Evolutionary conservation across 169 alveolate species (phyloP).

Genomic region (Eimeria falciformis): DNA sequence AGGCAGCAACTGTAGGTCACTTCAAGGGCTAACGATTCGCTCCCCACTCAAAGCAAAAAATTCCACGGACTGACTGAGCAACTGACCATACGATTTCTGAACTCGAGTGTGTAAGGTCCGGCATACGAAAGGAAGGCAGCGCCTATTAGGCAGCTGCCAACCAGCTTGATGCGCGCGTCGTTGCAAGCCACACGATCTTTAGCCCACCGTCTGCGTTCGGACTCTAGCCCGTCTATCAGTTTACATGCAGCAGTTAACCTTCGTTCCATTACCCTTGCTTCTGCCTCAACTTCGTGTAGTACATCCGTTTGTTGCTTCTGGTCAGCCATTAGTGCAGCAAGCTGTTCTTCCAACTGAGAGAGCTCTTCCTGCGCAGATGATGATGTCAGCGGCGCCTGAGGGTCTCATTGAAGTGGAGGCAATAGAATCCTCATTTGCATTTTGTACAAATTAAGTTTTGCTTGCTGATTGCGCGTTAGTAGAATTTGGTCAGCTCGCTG

Average conservation of each 20-base stretch:
- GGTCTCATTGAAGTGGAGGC: too few species aligned
- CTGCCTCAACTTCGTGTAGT: constrained; percentile 90
- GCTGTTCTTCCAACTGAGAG: constrained; percentile 86
- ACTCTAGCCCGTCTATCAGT: constrained; percentile 91
- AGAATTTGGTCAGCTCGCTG: too few species aligned
- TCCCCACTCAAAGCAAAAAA: too few species aligned
- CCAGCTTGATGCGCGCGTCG: constrained; percentile 87
- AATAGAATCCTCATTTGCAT: too few species aligned
- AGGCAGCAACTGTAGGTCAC: too few species aligned
- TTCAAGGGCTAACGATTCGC: too few species aligned
- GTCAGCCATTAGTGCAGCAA: constrained; percentile 88
- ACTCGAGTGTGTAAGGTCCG: constrained; percentile 94
- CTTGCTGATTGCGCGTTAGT: too few species aligned
- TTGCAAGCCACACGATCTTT: constrained; percentile 87
- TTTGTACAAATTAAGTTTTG: too few species aligned
- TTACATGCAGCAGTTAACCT: constrained; percentile 93
- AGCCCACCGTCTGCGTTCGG: constrained; percentile 93
- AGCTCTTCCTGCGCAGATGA: constrained; percentile 89
- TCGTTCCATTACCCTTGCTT: constrained; percentile 89
- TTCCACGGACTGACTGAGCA: not conserved
- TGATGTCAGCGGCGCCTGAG: too few species aligned
- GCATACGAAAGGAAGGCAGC: constrained; percentile 94
- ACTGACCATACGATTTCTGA: constrained; percentile 92
- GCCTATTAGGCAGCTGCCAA: constrained; percentile 93
- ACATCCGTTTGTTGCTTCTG: constrained; percentile 90